Evolutionary conservation across 108 stramenopile species (phyloP), one percentile per base, ranked within the genome.

Genomic region (Discostella stelligeroides): DNA sequence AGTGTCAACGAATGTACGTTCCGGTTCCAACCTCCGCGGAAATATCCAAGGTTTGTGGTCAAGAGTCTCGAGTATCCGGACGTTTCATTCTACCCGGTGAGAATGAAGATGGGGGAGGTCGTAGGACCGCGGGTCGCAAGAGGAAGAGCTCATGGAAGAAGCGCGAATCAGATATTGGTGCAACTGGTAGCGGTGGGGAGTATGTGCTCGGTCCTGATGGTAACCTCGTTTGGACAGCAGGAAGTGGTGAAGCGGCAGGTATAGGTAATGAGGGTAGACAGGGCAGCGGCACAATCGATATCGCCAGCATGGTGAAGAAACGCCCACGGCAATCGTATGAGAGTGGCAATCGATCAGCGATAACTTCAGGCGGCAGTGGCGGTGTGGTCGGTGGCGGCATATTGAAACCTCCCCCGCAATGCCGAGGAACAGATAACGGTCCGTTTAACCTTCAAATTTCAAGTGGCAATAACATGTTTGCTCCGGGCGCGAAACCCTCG

Each of bases 1-100:
- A 85, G 46, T 87, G 83, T 54, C 90, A 92, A 53, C 68, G 88
- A 53, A 84, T 89, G 68, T 94, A 94, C 63, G 88, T 90, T 0
- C 66, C 66, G 18, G 60, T 56, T 24, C 80, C 61, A 9, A 41
- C 42, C 10, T 17, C 66, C 34, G 54, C 30, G 18, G 30, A 56
- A 24, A 30, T 59, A 17, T 28, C 45, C 57, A 15, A 20, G 17
- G 27, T 23, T 30, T 5, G 21, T 15, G 18, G 56, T 20, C n/a
- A 27, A 28, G 15, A 30, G 5, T 1, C 3, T 37, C 55, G 55
- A 56, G 7, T 13, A 10, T 45, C 43, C 9, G 34, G 34, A 34
- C 34, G 34, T 34, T 39, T 61, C 25, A 30, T 25, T 18, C 24
- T 57, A 3, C 27, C 48, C 65, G 50, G 47, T 2, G 40, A 62